Conservation (phyloP, 305 asterid species). For the Fraxinus xanthoxyloides region DNA sequence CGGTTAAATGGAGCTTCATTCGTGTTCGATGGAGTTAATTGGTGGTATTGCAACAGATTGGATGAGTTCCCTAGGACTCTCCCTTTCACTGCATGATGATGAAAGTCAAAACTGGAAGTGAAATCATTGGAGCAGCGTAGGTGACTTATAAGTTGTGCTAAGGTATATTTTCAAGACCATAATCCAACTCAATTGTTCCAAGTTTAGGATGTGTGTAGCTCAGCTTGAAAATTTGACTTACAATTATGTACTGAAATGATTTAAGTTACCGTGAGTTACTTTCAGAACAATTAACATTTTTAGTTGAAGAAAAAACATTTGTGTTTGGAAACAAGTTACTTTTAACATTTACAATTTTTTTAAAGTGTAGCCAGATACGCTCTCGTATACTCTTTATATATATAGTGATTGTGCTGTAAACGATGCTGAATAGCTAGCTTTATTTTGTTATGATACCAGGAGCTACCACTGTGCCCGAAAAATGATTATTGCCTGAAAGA, state of each 20-base stretch:
- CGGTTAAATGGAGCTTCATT: conserved; percentile 50
- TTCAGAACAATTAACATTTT: not conserved
- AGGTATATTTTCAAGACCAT: not conserved
- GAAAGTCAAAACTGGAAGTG: conserved; percentile 23
- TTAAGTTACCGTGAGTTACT: not conserved
- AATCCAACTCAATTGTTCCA: not conserved
- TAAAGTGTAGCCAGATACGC: not conserved
- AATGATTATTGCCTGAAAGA: conserved; percentile 8
- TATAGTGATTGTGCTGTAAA: not conserved
- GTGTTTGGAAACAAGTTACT: not conserved
- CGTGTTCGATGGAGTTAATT: conserved; percentile 34
- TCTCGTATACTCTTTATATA: not conserved
- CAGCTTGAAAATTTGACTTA: not conserved
- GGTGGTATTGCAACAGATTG: conserved; percentile 35
- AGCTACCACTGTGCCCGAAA: conserved; percentile 13
- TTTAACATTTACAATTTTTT: not conserved
- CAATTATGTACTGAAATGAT: not conserved
- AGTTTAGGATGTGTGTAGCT: not conserved
- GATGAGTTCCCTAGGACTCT: conserved; percentile 51
- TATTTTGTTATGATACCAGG: conserved; percentile 32
- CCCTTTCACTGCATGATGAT: conserved; percentile 36
- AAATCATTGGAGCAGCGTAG: not conserved
- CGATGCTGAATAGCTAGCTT: not conserved
- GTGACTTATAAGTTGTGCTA: not conserved
- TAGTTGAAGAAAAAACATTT: not conserved